Base-by-base conservation (phyloP, 768 basidiomycete species). In the Termitomyces sp. region DNA sequence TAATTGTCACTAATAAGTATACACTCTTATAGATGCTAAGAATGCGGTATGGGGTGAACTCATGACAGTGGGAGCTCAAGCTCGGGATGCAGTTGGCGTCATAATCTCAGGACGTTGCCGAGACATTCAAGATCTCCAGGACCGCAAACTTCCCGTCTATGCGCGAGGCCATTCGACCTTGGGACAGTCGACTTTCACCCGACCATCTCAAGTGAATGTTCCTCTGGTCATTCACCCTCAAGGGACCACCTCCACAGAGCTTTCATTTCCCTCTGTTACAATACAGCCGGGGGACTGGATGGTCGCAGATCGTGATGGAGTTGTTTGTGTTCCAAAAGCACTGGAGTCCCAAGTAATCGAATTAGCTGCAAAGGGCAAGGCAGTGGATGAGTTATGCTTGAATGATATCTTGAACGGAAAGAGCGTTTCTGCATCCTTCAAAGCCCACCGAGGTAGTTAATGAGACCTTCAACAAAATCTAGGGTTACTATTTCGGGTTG, bases 1-100 rank as follows among this genome's bases (percentile, higher is more conserved):
- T 58, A 54, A 42, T 47, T 53, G 61, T 55, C 62, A 63, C 51
- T 69, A 54, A 54, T 52, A n/a, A n/a, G n/a, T n/a, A 40, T 53
- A 37, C 7, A 37, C 47, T 28, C 45, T n/a, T 40, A 45, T 66
- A 87, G 90, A 83, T 53, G 73, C 77, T 26, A 87, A 87, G 69
- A 88, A 84, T 62, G 91, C 92, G 4, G 89, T 93, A 6, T 96
- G 93, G 93, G 93, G 93, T 22, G 93, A 93, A 19, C 81, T 92
- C 47, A 92, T 93, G 92, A 85, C 90, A 11, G 88, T 90, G 0
- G 90, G 90, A 21, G 93, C 93, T 1, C 80, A 83, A 64, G 79
- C 82, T 12, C 83, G 85, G 54, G 79, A 79, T 19, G 85, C 84
- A 12, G 72, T 74, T 22, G 93, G 90, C 11, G 90, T 88, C 45